A percentile compares a stretch with the other conserved stretches of the same genome.
phyloP scores from a whole-genome alignment of 129 eudicot species.

The Oenanthe sinensis region DNA sequence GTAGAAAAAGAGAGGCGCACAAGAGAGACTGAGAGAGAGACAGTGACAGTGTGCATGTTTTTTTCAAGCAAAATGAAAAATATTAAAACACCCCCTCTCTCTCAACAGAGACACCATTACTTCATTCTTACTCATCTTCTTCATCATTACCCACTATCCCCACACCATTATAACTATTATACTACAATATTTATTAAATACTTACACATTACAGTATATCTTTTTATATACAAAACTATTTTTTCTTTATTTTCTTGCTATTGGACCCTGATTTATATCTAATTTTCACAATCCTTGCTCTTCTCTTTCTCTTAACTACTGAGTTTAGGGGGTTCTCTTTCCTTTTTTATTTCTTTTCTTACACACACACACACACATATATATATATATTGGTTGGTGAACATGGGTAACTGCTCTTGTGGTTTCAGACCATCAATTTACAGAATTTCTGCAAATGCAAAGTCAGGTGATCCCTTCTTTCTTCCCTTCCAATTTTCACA shows the following conservation, averaged over 20 bases:
- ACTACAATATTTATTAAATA: too few relatives aligned
- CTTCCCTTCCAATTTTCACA: background rate
- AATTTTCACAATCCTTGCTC: too few relatives aligned
- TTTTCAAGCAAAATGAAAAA: too few relatives aligned
- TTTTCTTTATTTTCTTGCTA: too few relatives aligned
- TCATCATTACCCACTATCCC: background rate
- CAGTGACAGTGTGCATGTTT: too few relatives aligned
- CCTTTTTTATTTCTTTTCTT: too few relatives aligned
- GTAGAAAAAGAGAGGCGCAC: too few relatives aligned
- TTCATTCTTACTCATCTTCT: background rate
- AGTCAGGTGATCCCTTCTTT: background rate
- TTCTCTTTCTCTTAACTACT: background rate
- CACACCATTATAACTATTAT: background rate
- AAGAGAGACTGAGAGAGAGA: background rate
- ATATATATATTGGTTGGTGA: background rate
- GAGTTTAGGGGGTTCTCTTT: too few relatives aligned
- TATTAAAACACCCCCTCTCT: background rate
- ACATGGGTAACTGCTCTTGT: constrained; percentile 8
- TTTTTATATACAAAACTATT: too few relatives aligned
- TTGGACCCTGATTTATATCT: too few relatives aligned
- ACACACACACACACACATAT: too few relatives aligned
- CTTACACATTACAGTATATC: too few relatives aligned
- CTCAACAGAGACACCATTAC: background rate
- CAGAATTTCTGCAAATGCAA: constrained; percentile 10
- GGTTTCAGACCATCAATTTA: constrained; percentile 2